Percentiles rank a stretch among this genome's conserved stretches.
These are phyloP conservation scores for Syzygium malaccense DNA, from an alignment of 441 rosid species.

Conservation along the genomic window DNA sequence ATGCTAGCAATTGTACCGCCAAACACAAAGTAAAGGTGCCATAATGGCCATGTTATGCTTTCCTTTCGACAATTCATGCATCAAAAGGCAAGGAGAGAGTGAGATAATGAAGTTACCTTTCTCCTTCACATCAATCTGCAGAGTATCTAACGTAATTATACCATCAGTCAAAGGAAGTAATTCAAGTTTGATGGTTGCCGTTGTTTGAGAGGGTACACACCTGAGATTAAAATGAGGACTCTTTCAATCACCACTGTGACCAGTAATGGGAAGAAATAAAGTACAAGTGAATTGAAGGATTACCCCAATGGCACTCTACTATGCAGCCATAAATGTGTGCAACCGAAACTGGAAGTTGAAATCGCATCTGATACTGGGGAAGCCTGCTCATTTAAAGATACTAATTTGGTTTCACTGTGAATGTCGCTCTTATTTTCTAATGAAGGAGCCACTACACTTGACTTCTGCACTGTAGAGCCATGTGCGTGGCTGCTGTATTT, in stretches of 20 bases:
- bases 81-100: not conserved
- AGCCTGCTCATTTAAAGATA: constrained; percentile 32
- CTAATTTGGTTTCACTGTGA: constrained; percentile 21
- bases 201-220: constrained; percentile 84
- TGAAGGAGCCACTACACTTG: constrained; percentile 16
- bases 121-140: constrained; percentile 86
- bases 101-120: constrained; percentile 48
- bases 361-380: constrained; percentile 56
- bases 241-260: constrained; percentile 5
- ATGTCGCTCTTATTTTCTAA: constrained; percentile 36
- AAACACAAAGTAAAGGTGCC: not conserved
- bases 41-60: not conserved
- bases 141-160: constrained; percentile 82
- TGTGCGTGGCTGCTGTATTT: constrained; percentile 32
- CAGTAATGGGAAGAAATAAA: not conserved
- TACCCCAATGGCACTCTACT: constrained; percentile 99
- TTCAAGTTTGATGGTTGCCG: constrained; percentile 88
- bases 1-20: not conserved
- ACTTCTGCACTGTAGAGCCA: constrained; percentile 18
- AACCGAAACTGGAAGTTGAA: constrained; percentile 60
- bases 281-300: constrained; percentile 6
- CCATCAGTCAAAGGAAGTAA: constrained; percentile 97
- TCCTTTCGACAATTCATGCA: not conserved
- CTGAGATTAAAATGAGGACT: constrained; percentile 35
- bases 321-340: constrained; percentile 96